Conservation (phyloP, 306 rosid species). For the Vigna reflexopilosa region DNA sequence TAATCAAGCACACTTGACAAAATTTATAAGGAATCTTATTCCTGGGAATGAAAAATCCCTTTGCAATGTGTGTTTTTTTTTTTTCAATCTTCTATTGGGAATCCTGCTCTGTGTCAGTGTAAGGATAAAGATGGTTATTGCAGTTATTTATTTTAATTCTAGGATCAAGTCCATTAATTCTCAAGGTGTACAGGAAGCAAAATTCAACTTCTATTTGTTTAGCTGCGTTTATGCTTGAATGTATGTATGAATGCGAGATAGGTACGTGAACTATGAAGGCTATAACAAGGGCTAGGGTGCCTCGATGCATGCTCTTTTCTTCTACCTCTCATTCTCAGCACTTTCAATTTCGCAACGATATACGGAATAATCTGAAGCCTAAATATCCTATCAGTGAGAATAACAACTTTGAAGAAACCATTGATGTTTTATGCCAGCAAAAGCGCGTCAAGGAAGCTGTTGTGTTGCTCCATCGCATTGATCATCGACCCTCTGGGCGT, state of each 20-base stretch:
- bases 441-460: slow-evolving; percentile 19
- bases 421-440: slow-evolving; percentile 7
- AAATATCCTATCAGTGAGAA: neutral
- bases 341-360: neutral
- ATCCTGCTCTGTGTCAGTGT: neutral
- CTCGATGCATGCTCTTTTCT: neutral
- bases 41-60: neutral
- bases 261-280: neutral
- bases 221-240: too few species aligned
- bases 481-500: slow-evolving; percentile 3
- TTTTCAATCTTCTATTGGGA: too few species aligned
- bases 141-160: neutral
- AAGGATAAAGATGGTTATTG: too few species aligned
- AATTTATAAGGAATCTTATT: too few species aligned
- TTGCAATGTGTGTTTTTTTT: too few species aligned
- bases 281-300: neutral
- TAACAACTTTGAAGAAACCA: slow-evolving; percentile 5
- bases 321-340: neutral
- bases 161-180: neutral
- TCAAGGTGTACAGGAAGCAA: neutral
- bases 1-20: too few species aligned
- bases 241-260: too few species aligned
- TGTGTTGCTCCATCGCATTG: slow-evolving; percentile 19
- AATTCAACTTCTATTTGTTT: too few species aligned
- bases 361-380: neutral